phyloP scores from a whole-genome alignment of 2,329 filamentous ascomycete species.

The Aspergillus pseudoterreus region DNA sequence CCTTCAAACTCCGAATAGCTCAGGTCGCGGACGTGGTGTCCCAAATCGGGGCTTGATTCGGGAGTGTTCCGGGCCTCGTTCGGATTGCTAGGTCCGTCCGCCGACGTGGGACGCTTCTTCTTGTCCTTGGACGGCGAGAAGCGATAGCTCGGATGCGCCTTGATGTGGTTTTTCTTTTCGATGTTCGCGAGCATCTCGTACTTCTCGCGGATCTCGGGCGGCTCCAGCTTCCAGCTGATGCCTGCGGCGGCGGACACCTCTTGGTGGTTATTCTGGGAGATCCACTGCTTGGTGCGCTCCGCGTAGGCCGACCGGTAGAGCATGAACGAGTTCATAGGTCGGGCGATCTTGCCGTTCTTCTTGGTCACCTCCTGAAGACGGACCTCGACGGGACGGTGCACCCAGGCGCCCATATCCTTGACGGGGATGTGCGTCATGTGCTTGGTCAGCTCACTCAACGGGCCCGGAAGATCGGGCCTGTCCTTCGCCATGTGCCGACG shows the following conservation, averaged over 20 bases:
- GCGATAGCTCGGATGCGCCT: constrained; percentile 87
- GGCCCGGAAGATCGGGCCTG: constrained; percentile 13
- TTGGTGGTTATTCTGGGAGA: constrained; percentile 87
- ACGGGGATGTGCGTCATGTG: constrained; percentile 54
- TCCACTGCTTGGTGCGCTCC: constrained; percentile 77
- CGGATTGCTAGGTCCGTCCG: constrained; percentile 28
- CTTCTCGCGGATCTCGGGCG: constrained; percentile 65
- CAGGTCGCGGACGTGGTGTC: constrained; percentile 20
- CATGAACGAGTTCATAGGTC: constrained; percentile 98
- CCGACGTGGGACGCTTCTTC: constrained; percentile 55
- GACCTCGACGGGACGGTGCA: constrained; percentile 65
- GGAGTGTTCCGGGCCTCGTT: constrained; percentile 18
- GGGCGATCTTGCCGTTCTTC: constrained; percentile 74
- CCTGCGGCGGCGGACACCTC: constrained; percentile 85
- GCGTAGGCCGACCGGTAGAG: constrained; percentile 92
- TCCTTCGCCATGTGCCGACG: constrained; percentile 3
- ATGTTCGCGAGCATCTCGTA: constrained; percentile 76
- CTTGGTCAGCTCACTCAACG: constrained; percentile 27
- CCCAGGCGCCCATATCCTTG: constrained; percentile 75
- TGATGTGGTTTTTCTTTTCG: constrained; percentile 79
- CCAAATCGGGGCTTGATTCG: constrained; percentile 17
- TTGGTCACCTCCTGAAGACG: constrained; percentile 66
- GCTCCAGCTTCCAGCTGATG: constrained; percentile 78
- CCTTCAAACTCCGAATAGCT: constrained; percentile 28
- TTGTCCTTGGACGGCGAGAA: constrained; percentile 67